phyloP scores from a whole-genome alignment of 768 basidiomycete species.

The Epithele typhae region DNA sequence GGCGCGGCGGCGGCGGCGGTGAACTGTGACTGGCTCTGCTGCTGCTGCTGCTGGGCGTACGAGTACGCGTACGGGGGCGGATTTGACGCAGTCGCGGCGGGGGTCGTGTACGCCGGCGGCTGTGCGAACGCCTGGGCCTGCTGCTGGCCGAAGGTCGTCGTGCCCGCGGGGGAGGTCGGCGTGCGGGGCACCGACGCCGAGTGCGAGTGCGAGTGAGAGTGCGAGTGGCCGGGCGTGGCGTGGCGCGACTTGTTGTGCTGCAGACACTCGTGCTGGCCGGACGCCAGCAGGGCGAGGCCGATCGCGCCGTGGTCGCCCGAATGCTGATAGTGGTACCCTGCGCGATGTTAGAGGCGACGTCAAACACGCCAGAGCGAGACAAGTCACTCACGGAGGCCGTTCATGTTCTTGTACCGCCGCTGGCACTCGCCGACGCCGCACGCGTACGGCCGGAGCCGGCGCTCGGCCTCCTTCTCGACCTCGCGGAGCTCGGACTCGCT shows the following conservation, averaged over 20 bases:
- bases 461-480: slow-evolving; percentile 82
- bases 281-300: slow-evolving; percentile 79
- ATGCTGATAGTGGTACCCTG: slow-evolving; percentile 91
- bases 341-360: not conserved
- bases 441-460: slow-evolving; percentile 76
- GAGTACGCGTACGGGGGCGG: slow-evolving; percentile 9
- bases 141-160: slow-evolving; percentile 6
- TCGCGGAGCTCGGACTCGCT: slow-evolving; percentile 61
- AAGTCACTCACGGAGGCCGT: slow-evolving; percentile 60
- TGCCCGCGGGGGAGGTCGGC: slow-evolving; percentile 5
- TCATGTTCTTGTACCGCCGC: slow-evolving; percentile 98
- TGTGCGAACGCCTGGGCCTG: slow-evolving; percentile 10
- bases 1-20: not conserved
- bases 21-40: not conserved
- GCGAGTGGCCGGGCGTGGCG: slow-evolving; percentile 18
- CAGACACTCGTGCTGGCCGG: slow-evolving; percentile 60
- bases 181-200: slow-evolving; percentile 5
- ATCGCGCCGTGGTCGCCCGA: slow-evolving; percentile 92
- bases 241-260: slow-evolving; percentile 25
- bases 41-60: not conserved
- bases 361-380: not conserved
- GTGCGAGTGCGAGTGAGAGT: slow-evolving; percentile 3
- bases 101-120: slow-evolving; percentile 12
- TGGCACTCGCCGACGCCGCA: slow-evolving; percentile 85
- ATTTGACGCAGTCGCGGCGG: not conserved